A percentile compares a stretch with the other conserved stretches of the same genome.
phyloP scores from a whole-genome alignment of 2,329 filamentous ascomycete genomes.

The Aspergillus alliaceus region DNA sequence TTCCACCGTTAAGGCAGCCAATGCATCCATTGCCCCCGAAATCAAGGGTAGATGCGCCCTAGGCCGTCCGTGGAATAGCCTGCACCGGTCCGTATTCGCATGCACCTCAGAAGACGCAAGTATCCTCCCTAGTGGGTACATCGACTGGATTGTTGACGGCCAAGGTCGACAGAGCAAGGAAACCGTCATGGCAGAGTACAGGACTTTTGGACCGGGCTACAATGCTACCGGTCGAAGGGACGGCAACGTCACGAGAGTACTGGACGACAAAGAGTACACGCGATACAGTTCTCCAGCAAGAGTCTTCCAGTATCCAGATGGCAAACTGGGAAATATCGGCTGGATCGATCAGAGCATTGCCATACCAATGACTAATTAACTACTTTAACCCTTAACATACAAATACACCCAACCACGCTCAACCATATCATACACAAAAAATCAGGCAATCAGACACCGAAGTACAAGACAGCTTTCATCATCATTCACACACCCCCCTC shows the following conservation, averaged over 20 bases:
- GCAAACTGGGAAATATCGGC: conserved; percentile 44
- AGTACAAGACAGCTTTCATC: neutral
- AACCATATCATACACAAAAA: neutral
- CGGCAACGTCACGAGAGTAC: conserved; percentile 48
- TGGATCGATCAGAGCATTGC: conserved; percentile 48
- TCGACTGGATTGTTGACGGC: conserved; percentile 47
- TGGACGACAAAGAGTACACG: conserved; percentile 41
- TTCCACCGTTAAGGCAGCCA: conserved; percentile 56
- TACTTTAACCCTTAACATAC: neutral
- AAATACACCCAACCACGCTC: neutral
- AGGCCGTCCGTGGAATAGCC: conserved; percentile 63
- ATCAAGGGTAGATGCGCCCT: conserved; percentile 55
- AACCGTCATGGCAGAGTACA: conserved; percentile 60
- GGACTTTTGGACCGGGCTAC: conserved; percentile 54
- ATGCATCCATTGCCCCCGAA: conserved; percentile 42
- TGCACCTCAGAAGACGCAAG: conserved; percentile 56
- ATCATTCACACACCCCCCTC: neutral
- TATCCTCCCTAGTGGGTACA: conserved; percentile 56
- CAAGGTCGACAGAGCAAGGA: conserved; percentile 43
- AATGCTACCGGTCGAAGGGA: conserved; percentile 48
- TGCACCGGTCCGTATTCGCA: conserved; percentile 59
- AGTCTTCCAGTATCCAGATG: conserved; percentile 51
- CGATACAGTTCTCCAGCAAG: conserved; percentile 41
- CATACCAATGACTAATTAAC: neutral
- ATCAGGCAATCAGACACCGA: neutral